Percentiles rank a stretch among this genome's conserved stretches.
phyloP scores from a whole-genome alignment of 169 alveolate species.

The Cryptosporidium ryanae region DNA sequence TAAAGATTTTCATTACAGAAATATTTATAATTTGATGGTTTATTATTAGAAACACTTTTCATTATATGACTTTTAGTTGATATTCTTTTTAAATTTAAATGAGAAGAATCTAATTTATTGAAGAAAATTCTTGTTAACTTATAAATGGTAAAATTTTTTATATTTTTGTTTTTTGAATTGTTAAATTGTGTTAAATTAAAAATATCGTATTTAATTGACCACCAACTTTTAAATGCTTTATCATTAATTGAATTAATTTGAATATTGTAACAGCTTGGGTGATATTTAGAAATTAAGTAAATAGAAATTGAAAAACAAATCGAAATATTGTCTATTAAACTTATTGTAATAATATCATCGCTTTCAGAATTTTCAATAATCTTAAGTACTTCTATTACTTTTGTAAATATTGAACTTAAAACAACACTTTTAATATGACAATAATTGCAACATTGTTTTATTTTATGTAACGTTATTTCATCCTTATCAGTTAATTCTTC shows the following conservation, averaged over 20 bases:
- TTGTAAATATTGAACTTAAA: slow-evolving; percentile 24
- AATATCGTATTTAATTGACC: slow-evolving; percentile 26
- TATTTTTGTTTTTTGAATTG: neutral
- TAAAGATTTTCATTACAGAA: slow-evolving; percentile 33
- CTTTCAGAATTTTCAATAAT: neutral
- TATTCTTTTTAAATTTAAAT: slow-evolving; percentile 27
- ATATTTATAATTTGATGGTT: neutral
- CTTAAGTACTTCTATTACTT: neutral
- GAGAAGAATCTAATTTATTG: slow-evolving; percentile 51
- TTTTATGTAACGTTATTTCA: neutral
- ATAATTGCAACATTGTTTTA: slow-evolving; percentile 4
- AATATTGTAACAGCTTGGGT: slow-evolving; percentile 37
- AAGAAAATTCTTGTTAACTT: neutral
- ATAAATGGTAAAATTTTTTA: neutral
- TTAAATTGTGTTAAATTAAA: slow-evolving; percentile 1
- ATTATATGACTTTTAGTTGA: slow-evolving; percentile 25
- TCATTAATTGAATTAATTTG: slow-evolving; percentile 19
- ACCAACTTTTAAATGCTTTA: slow-evolving; percentile 34
- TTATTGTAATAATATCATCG: neutral
- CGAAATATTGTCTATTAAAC: slow-evolving; percentile 12
- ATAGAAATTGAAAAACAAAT: slow-evolving; percentile 40
- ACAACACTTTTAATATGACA: slow-evolving; percentile 25
- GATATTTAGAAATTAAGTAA: slow-evolving; percentile 14
- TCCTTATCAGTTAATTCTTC: neutral
- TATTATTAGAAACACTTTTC: slow-evolving; percentile 4